phyloP scores from a whole-genome alignment of 345 rosid species.

The Adansonia digitata region DNA sequence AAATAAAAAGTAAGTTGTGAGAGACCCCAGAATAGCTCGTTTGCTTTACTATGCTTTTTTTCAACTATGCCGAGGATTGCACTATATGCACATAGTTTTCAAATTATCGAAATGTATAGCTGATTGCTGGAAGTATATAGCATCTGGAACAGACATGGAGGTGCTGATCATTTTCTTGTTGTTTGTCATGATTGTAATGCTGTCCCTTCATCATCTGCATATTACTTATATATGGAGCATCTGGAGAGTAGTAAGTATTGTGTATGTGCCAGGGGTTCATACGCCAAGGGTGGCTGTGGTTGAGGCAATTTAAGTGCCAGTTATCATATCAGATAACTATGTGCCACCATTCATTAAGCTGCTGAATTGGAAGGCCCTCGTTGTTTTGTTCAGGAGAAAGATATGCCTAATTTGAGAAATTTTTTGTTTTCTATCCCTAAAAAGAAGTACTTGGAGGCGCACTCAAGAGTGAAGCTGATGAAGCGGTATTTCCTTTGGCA shows the following conservation, averaged over 20 bases:
- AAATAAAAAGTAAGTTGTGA: conserved; percentile 63
- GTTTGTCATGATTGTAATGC: conserved; percentile 96
- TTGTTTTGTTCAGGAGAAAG: conserved; percentile 72
- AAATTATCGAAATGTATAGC: conserved; percentile 45
- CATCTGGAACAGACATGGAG: conserved; percentile 82
- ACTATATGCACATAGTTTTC: conserved; percentile 32
- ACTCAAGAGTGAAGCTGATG: conserved; percentile 52
- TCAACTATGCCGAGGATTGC: conserved; percentile 44
- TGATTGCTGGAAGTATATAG: conserved; percentile 52
- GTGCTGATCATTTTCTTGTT: conserved; percentile 86
- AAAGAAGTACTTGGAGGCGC: conserved; percentile 60
- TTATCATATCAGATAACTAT: conserved; percentile 83
- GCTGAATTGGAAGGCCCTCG: conserved; percentile 67
- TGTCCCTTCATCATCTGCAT: conserved; percentile 5
- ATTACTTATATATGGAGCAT: conserved; percentile 46
- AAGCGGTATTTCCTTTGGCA: conserved; percentile 92
- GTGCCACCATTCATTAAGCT: conserved; percentile 86
- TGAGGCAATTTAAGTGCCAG: conserved; percentile 72
- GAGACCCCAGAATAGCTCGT: conserved; percentile 78
- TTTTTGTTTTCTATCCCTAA: conserved; percentile 60
- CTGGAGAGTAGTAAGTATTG: conserved; percentile 91
- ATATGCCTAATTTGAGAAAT: conserved; percentile 57
- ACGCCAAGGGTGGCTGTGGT: conserved; percentile 88
- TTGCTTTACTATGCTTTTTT: conserved; percentile 81
- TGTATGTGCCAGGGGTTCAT: conserved; percentile 86